Percentiles rank a stretch among this genome's conserved stretches.
These are phyloP conservation scores for Blepharisma undulans DNA, from an alignment of 169 alveolate species.

Conservation along the genomic window DNA sequence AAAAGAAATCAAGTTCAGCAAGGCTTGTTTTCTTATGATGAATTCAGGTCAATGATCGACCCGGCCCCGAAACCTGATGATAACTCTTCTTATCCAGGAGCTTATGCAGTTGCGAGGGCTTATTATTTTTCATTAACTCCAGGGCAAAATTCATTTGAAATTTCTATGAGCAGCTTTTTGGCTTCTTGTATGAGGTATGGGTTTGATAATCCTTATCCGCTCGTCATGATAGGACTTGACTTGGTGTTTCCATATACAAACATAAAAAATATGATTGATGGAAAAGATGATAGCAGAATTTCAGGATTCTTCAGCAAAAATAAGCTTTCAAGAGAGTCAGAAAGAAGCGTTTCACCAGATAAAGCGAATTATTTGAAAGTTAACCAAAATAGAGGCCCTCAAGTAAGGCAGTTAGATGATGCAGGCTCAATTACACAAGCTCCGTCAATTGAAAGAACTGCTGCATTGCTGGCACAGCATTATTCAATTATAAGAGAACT, in stretches of 20 bases:
- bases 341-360: not conserved
- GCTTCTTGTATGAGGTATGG: slow-evolving; percentile 22
- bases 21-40: slow-evolving; percentile 21
- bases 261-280: not conserved
- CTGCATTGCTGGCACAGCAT: slow-evolving; percentile 40
- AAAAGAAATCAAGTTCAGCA: not conserved
- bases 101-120: not conserved
- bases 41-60: not conserved
- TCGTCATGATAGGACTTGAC: not conserved
- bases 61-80: not conserved
- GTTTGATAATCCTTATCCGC: slow-evolving; percentile 23
- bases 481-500: slow-evolving; percentile 25
- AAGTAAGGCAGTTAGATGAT: not conserved
- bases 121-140: slow-evolving; percentile 2
- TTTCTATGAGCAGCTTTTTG: not conserved
- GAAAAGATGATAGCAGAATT: slow-evolving; percentile 2
- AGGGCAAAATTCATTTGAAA: not conserved
- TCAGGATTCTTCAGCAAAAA: not conserved
- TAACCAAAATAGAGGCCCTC: not conserved
- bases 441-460: slow-evolving; percentile 10
- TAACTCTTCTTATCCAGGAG: not conserved
- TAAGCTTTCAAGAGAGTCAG: too few relatives aligned
- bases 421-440: not conserved
- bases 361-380: not conserved
- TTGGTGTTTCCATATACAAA: not conserved